Evolutionary conservation across 768 basidiomycete genomes (phyloP).

Genomic region (Kwoniella dejecticola): DNA sequence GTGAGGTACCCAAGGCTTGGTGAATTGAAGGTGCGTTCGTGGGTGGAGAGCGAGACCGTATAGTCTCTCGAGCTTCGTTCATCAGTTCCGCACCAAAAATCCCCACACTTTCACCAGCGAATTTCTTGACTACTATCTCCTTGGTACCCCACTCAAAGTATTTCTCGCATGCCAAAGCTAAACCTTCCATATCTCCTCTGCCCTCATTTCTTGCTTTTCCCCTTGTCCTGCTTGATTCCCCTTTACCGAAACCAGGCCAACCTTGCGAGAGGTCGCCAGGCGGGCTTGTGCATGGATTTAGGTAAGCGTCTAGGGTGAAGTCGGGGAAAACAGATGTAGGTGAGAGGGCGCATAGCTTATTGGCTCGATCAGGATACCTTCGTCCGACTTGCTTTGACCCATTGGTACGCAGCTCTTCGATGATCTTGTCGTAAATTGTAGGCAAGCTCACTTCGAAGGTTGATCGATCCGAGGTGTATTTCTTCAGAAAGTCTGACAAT

Average conservation of each 20-base stretch:
- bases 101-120: constrained; percentile 65
- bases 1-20: constrained; percentile 7
- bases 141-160: constrained; percentile 91
- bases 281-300: constrained; percentile 65
- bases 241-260: constrained; percentile 51
- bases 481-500: constrained; percentile 61
- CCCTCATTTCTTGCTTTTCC: constrained; percentile 44
- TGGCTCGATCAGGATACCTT: constrained; percentile 65
- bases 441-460: constrained; percentile 18
- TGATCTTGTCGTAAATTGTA: constrained; percentile 19
- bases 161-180: constrained; percentile 78
- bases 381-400: constrained; percentile 65
- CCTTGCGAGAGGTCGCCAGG: constrained; percentile 23
- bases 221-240: constrained; percentile 14
- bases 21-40: constrained; percentile 5
- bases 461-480: constrained; percentile 19
- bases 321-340: constrained; percentile 72
- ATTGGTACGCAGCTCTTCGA: constrained; percentile 57
- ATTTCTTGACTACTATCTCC: constrained; percentile 78
- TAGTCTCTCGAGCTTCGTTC: constrained; percentile 69
- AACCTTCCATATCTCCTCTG: constrained; percentile 57
- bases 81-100: constrained; percentile 75
- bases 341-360: constrained; percentile 65
- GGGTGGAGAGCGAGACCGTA: constrained; percentile 56
- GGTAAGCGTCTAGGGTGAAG: constrained; percentile 76